Evolutionary conservation across 129 eudicot species (phyloP).

Genomic region (Flaveria robusta): DNA sequence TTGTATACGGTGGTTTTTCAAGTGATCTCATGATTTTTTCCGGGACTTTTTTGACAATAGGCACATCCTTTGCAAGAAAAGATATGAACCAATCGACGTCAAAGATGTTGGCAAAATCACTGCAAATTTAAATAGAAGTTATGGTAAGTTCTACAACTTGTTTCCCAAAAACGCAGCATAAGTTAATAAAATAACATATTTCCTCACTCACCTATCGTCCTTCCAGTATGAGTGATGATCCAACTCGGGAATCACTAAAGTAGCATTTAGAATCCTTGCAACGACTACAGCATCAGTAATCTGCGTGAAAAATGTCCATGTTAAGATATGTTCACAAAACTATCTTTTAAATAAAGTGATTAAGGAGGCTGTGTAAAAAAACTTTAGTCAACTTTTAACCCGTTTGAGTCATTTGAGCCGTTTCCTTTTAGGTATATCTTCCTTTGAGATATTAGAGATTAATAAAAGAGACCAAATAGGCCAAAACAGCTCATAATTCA

Average conservation of each 20-base stretch:
- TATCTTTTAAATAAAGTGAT: too few species aligned
- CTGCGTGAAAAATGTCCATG: constrained; percentile 36
- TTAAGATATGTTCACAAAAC: not conserved
- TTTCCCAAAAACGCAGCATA: not conserved
- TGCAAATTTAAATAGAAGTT: constrained; percentile 41
- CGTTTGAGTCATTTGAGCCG: too few species aligned
- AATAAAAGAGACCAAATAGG: too few species aligned
- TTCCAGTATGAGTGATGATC: constrained; percentile 97
- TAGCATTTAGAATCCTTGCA: constrained; percentile 91
- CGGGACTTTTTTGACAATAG: constrained; percentile 79
- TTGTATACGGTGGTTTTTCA: constrained; percentile 94
- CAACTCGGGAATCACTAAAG: constrained; percentile 91
- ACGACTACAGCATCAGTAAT: constrained; percentile 98
- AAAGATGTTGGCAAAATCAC: constrained; percentile 81
- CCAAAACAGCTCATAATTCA: too few species aligned
- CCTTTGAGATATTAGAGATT: too few species aligned
- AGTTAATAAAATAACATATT: constrained; percentile 12
- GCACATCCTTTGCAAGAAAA: constrained; percentile 78
- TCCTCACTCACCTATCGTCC: constrained; percentile 76
- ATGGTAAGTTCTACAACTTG: not conserved
- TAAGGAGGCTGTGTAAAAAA: too few species aligned
- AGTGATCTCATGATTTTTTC: constrained; percentile 90
- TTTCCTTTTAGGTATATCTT: too few species aligned
- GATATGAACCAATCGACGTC: constrained; percentile 93
- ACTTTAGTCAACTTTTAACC: too few species aligned